These are phyloP conservation scores for Mycena sanguinolenta DNA, from an alignment of 768 basidiomycete species.

Conservation along the genomic window DNA sequence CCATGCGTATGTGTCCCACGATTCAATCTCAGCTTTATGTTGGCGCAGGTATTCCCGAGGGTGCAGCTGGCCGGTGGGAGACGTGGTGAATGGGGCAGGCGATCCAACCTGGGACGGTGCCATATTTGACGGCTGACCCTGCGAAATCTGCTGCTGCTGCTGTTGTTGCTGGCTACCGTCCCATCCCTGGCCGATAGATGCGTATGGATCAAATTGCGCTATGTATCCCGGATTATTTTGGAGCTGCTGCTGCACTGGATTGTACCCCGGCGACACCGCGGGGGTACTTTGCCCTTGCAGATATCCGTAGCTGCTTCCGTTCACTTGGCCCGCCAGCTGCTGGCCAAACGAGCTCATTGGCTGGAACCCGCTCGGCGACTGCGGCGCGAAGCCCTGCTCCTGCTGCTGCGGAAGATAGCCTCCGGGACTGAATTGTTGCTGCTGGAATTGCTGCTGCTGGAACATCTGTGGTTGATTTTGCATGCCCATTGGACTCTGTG, in stretches of 20 bases:
- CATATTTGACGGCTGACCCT: slow-evolving; percentile 37
- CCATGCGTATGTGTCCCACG: slow-evolving; percentile 80
- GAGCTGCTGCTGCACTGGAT: slow-evolving; percentile 63
- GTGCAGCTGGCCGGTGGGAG: slow-evolving; percentile 61
- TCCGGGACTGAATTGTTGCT: slow-evolving; percentile 24
- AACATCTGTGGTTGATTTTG: slow-evolving; percentile 55
- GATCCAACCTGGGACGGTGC: slow-evolving; percentile 29
- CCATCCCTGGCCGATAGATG: slow-evolving; percentile 60
- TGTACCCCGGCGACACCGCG: slow-evolving; percentile 49
- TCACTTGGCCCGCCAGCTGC: slow-evolving; percentile 53
- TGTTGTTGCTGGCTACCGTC: slow-evolving; percentile 44
- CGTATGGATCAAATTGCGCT: slow-evolving; percentile 68
- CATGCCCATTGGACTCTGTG: slow-evolving; percentile 41
- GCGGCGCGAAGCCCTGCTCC: slow-evolving; percentile 31
- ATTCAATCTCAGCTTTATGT: slow-evolving; percentile 77
- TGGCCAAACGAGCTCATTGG: slow-evolving; percentile 71
- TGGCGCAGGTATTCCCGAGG: slow-evolving; percentile 77
- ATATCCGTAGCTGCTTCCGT: slow-evolving; percentile 43
- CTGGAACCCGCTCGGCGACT: slow-evolving; percentile 53
- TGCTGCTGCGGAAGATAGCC: slow-evolving; percentile 30
- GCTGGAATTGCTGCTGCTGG: slow-evolving; percentile 51
- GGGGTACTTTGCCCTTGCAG: slow-evolving; percentile 40
- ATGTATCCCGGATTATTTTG: slow-evolving; percentile 61
- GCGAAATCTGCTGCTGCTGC: slow-evolving; percentile 36
- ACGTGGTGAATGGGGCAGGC: slow-evolving; percentile 36